Base-by-base conservation (phyloP, 163 green algal genomes). In the Trebouxia gelatinosa region DNA sequence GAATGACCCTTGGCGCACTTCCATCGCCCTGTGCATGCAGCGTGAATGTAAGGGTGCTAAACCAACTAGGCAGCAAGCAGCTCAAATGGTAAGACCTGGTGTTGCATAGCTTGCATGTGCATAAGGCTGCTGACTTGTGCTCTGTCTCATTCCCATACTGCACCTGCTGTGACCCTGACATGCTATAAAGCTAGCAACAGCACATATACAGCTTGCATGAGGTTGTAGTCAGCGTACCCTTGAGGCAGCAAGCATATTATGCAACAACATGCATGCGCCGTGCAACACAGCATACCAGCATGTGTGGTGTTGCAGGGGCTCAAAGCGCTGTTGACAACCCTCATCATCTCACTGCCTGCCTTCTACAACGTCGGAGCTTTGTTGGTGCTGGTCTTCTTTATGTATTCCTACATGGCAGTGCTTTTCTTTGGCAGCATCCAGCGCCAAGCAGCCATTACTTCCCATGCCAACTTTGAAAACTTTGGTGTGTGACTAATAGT, bases 331-430 rank as follows among this genome's bases (percentile, higher is more conserved):
- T 90, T 94, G 75, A 83, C 80, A 17, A 93, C 91, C 5, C 86
- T 96, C 19, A 79, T 94, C 26, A 81, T 90, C 43, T 93, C 92
- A 1, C 82, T 96, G 72, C 91, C 92, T 0, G 91, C 91, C 13
- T 92, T 97, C 59, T 88, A 87, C 74, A 94, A 95, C 74, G 91
- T 97, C 9, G 91, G 89, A 11, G 87, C 87, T 5, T 83, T 97
- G 37, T 85, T 97, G 32, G 78, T 86, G 5, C 83, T 96, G 17
- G 61, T 95, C 58, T 93, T 95, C 82, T 96, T 93, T 81, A 89
- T 95, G 54, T 96, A 93, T 54, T 83, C 88, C 31, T 93, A 94
- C 70, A 70, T 92, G 43, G 43, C 43, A 9, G 43, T 9, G 43
- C 43, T 54, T 23, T 13, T 54, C 43, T 54, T 54, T 54, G 43